A percentile compares a stretch with the other conserved stretches of the same genome.
These are phyloP conservation scores for Wickerhamiella slavikovae DNA, from an alignment of 805 yeast species.

Conservation along the genomic window DNA sequence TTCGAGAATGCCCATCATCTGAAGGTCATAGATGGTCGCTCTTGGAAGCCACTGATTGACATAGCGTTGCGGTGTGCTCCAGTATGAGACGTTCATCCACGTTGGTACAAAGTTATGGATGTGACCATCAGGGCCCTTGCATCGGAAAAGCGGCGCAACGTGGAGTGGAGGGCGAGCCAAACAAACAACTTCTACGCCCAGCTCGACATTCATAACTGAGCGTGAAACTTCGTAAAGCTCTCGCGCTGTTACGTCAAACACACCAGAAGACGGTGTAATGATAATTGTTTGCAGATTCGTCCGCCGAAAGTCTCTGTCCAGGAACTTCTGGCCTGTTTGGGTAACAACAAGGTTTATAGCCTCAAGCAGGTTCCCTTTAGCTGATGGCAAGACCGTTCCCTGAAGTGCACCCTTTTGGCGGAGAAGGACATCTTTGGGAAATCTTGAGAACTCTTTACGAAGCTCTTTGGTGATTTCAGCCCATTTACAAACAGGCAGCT, in stretches of 20 bases:
- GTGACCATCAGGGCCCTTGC: conserved; percentile 18
- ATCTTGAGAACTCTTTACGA: conserved; percentile 64
- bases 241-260: conserved; percentile 77
- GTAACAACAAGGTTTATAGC: conserved; percentile 72
- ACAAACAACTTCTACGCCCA: conserved; percentile 76
- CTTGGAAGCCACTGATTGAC: conserved; percentile 62
- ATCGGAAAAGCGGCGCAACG: conserved; percentile 68
- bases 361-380: conserved; percentile 76
- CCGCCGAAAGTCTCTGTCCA: conserved; percentile 70
- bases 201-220: conserved; percentile 55
- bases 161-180: conserved; percentile 82
- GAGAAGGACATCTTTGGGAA: conserved; percentile 51
- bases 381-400: conserved; percentile 62
- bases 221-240: conserved; percentile 55
- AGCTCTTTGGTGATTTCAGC: conserved; percentile 75
- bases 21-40: conserved; percentile 83
- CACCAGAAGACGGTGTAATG: conserved; percentile 81
- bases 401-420: conserved; percentile 25
- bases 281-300: conserved; percentile 80
- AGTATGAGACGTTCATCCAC: conserved; percentile 89
- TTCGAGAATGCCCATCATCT: conserved; percentile 97
- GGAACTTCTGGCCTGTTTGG: conserved; percentile 52
- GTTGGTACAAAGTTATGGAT: conserved; percentile 59
- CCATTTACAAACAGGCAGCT: conserved; percentile 78
- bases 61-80: conserved; percentile 36